Conservation (phyloP, 345 rosid genomes). For the Melaleuca quinquenervia region DNA sequence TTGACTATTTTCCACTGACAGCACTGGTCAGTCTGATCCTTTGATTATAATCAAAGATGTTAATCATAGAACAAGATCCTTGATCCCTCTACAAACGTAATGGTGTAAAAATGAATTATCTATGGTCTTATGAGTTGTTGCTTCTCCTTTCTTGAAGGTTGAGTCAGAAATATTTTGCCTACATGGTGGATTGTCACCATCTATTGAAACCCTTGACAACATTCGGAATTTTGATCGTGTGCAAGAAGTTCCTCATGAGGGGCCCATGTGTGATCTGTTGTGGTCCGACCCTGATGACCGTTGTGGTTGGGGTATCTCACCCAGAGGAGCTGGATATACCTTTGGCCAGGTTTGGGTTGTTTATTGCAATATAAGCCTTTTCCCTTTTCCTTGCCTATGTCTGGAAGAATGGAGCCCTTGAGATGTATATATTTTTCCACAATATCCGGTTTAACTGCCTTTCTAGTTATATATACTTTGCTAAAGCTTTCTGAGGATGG, state of each 20-base stretch:
- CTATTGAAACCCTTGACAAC: slow-evolving; percentile 84
- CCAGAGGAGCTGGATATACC: slow-evolving; percentile 94
- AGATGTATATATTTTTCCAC: background rate
- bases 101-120: background rate
- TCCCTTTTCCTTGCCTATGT: background rate
- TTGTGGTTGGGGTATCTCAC: slow-evolving; percentile 97
- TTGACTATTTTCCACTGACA: slow-evolving; percentile 89
- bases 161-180: slow-evolving; percentile 93
- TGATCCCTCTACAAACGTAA: background rate
- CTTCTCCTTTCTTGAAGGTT: slow-evolving; percentile 33
- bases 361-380: background rate
- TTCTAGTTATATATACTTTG: background rate
- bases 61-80: background rate
- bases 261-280: slow-evolving; percentile 97
- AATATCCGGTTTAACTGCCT: background rate
- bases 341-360: slow-evolving; percentile 67
- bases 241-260: slow-evolving; percentile 98
- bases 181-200: slow-evolving; percentile 89
- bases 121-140: background rate
- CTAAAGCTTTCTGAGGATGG: background rate
- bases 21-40: slow-evolving; percentile 66
- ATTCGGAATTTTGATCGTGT: slow-evolving; percentile 88
- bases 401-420: background rate
- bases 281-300: slow-evolving; percentile 99
- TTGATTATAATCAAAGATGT: background rate